Evolutionary conservation across 768 basidiomycete genomes (phyloP).

Genomic region (Boletus rufocinnamomeus): DNA sequence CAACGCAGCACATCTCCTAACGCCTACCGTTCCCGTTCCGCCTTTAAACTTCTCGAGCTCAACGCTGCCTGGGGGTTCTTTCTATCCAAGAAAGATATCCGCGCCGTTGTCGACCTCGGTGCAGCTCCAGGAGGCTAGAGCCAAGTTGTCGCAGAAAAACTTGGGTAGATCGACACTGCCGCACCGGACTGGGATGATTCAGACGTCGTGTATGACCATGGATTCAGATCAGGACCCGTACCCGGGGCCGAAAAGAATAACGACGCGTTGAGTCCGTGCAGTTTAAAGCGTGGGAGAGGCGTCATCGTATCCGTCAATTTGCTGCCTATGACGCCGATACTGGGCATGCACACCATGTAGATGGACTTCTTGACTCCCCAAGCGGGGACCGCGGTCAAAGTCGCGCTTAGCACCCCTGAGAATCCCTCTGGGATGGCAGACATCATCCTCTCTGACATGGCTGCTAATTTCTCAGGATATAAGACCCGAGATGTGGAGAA

Average conservation of each 20-base stretch:
- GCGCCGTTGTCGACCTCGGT: conserved; percentile 80
- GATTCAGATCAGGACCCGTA: not conserved
- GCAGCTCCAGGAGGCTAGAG: conserved; percentile 95
- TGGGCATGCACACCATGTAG: conserved; percentile 70
- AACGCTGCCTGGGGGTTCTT: conserved; percentile 57
- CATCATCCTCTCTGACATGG: conserved; percentile 89
- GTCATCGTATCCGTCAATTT: conserved; percentile 80
- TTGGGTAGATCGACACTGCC: conserved; percentile 47
- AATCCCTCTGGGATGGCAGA: conserved; percentile 58
- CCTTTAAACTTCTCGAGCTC: conserved; percentile 90
- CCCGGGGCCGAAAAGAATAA: not conserved
- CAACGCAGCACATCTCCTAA: conserved; percentile 46
- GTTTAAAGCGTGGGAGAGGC: conserved; percentile 30
- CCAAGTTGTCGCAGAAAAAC: conserved; percentile 69
- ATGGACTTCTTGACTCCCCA: conserved; percentile 73
- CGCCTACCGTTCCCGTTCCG: conserved; percentile 80
- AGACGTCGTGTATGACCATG: not conserved
- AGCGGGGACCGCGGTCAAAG: conserved; percentile 48
- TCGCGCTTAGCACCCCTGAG: conserved; percentile 33
- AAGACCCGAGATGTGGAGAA: conserved; percentile 60
- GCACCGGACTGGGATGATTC: conserved; percentile 2
- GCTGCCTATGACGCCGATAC: conserved; percentile 68
- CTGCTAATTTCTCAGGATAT: conserved; percentile 79
- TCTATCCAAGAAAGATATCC: conserved; percentile 52
- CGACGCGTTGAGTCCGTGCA: conserved; percentile 20